phyloP scores from a whole-genome alignment of 2,329 filamentous ascomycete genomes.

The Hypoxylon sp. region DNA sequence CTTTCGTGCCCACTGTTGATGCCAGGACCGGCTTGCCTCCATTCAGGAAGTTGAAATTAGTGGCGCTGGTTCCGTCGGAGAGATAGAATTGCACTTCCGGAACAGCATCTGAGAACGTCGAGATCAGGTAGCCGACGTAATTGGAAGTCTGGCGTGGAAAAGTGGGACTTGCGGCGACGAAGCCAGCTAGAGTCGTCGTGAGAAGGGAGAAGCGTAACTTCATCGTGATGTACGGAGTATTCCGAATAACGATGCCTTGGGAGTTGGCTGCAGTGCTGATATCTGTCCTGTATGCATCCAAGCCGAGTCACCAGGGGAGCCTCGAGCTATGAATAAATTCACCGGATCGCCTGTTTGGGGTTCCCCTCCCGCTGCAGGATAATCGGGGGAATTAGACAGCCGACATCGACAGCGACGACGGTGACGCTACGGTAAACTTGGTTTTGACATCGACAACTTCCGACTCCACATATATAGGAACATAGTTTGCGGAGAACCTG shows the following conservation, averaged over 20 bases:
- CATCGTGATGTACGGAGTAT: slow-evolving; percentile 10
- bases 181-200: slow-evolving; percentile 15
- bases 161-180: slow-evolving; percentile 19
- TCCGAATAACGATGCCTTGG: neutral
- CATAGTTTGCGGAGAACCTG: slow-evolving; percentile 29
- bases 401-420: slow-evolving; percentile 1
- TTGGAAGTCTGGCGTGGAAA: slow-evolving; percentile 21
- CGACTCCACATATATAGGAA: slow-evolving; percentile 13
- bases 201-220: slow-evolving; percentile 2
- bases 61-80: slow-evolving; percentile 45
- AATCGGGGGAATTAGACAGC: slow-evolving; percentile 22
- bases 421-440: slow-evolving; percentile 24
- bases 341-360: neutral
- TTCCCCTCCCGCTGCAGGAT: neutral
- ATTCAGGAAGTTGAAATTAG: slow-evolving; percentile 47
- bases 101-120: slow-evolving; percentile 47
- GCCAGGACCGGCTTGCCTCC: slow-evolving; percentile 44
- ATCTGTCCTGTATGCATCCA: neutral
- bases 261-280: neutral
- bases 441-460: neutral
- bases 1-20: slow-evolving; percentile 47
- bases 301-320: neutral
- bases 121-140: slow-evolving; percentile 48
- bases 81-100: slow-evolving; percentile 48
- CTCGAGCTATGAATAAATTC: neutral